Conservation (phyloP, 768 basidiomycete species). For the Russula griseocarnosa region DNA sequence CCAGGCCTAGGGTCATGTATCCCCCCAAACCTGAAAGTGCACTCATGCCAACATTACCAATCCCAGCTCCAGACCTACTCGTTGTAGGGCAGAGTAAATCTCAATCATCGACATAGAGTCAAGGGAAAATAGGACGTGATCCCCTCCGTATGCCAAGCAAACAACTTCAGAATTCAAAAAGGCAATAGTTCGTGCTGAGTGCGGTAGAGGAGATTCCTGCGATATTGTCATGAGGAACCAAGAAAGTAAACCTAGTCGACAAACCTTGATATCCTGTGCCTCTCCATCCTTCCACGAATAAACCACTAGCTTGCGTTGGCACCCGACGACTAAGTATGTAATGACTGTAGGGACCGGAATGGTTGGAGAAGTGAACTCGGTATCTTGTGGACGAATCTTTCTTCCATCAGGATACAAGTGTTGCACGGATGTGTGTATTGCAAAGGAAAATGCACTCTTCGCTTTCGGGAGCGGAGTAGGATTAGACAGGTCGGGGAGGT, state of each 20-base stretch:
- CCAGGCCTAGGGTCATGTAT: conserved; percentile 81
- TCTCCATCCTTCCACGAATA: conserved; percentile 88
- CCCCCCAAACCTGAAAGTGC: conserved; percentile 77
- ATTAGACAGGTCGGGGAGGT: conserved; percentile 67
- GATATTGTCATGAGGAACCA: conserved; percentile 11
- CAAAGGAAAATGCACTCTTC: conserved; percentile 80
- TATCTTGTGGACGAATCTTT: conserved; percentile 23
- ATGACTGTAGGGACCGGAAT: conserved; percentile 60
- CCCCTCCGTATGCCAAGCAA: conserved; percentile 79
- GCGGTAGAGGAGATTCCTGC: conserved; percentile 79
- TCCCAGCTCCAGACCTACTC: conserved; percentile 39
- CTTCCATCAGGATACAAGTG: conserved; percentile 36
- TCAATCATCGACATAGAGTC: conserved; percentile 55
- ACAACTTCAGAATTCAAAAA: conserved; percentile 61
- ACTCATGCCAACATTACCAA: conserved; percentile 56
- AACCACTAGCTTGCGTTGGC: conserved; percentile 76
- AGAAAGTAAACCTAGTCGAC: conserved; percentile 23
- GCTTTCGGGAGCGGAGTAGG: conserved; percentile 70
- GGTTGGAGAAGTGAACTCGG: conserved; percentile 29
- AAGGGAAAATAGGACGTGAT: conserved; percentile 70
- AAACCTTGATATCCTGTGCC: conserved; percentile 64
- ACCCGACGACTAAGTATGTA: conserved; percentile 82
- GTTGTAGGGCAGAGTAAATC: conserved; percentile 41
- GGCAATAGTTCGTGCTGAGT: conserved; percentile 81
- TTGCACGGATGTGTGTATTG: conserved; percentile 60